phyloP scores from a whole-genome alignment of 352 stramenopile genomes.

The Pythium utonaiense region DNA sequence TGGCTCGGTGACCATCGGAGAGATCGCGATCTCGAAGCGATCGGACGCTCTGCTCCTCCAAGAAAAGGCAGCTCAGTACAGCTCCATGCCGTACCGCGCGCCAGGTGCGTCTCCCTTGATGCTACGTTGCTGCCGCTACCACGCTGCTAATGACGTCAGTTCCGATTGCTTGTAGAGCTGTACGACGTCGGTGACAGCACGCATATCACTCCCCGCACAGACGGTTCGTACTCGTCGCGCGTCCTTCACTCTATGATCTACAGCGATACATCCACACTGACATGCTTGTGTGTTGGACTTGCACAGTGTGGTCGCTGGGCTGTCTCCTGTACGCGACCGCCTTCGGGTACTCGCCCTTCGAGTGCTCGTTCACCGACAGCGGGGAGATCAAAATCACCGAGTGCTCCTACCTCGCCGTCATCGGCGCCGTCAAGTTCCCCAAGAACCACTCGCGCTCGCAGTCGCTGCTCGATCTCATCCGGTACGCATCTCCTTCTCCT shows the following conservation, averaged over 20 bases:
- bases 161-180: slow-evolving; percentile 43
- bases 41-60: slow-evolving; percentile 81
- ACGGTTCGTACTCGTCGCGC: slow-evolving; percentile 32
- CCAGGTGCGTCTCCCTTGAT: slow-evolving; percentile 39
- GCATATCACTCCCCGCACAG: slow-evolving; percentile 67
- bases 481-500: slow-evolving; percentile 27
- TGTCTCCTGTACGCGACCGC: slow-evolving; percentile 87
- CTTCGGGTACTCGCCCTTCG: slow-evolving; percentile 88
- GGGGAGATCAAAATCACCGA: slow-evolving; percentile 69
- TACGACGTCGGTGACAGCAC: slow-evolving; percentile 81
- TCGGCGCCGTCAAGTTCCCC: slow-evolving; percentile 80
- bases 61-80: slow-evolving; percentile 77
- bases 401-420: slow-evolving; percentile 84
- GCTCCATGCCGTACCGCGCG: slow-evolving; percentile 85
- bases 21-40: slow-evolving; percentile 64
- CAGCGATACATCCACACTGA: too few species aligned
- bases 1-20: slow-evolving; percentile 62
- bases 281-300: neutral
- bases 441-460: slow-evolving; percentile 52
- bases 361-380: slow-evolving; percentile 78
- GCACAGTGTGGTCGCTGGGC: slow-evolving; percentile 83
- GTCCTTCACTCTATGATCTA: neutral
- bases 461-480: slow-evolving; percentile 67
- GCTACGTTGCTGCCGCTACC: neutral
- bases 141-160: slow-evolving; percentile 4